A percentile compares a stretch with the other conserved stretches of the same genome.
Evolutionary conservation across 768 basidiomycete species (phyloP).

Genomic region (Kockovaella imperatae): DNA sequence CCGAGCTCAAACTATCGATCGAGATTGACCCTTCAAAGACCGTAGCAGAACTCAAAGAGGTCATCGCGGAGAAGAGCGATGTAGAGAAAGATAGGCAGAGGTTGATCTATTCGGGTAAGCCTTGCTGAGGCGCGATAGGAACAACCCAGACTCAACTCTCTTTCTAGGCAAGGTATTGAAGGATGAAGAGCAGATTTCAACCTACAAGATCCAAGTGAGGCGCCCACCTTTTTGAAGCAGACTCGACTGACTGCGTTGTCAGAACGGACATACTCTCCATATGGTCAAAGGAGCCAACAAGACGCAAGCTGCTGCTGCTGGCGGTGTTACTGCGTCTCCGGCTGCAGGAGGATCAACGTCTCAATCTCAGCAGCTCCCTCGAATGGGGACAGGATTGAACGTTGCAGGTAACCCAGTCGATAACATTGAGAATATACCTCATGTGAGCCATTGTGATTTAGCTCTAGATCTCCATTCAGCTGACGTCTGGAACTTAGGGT

Average conservation of each 20-base stretch:
- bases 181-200: constrained; percentile 64
- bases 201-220: constrained; percentile 77
- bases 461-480: not conserved
- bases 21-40: constrained; percentile 72
- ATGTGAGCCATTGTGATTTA: constrained; percentile 17
- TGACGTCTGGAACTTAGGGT: constrained; percentile 11
- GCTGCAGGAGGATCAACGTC: constrained; percentile 45
- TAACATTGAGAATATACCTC: constrained; percentile 33
- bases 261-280: constrained; percentile 68
- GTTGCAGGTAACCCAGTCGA: constrained; percentile 59
- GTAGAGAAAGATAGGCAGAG: constrained; percentile 80
- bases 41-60: constrained; percentile 81
- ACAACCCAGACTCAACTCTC: not conserved
- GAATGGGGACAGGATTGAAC: constrained; percentile 88
- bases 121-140: not conserved
- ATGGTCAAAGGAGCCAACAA: constrained; percentile 83
- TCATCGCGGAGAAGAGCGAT: constrained; percentile 75
- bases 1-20: constrained; percentile 86
- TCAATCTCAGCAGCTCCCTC: constrained; percentile 54
- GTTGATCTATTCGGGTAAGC: constrained; percentile 76
- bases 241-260: not conserved
- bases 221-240: not conserved
- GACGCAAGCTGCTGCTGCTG: constrained; percentile 46
- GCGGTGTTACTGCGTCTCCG: constrained; percentile 29
- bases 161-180: constrained; percentile 46